These are phyloP conservation scores for Ensete ventricosum DNA, from an alignment of 176 grass and related monocot genomes.

Conservation along the genomic window DNA sequence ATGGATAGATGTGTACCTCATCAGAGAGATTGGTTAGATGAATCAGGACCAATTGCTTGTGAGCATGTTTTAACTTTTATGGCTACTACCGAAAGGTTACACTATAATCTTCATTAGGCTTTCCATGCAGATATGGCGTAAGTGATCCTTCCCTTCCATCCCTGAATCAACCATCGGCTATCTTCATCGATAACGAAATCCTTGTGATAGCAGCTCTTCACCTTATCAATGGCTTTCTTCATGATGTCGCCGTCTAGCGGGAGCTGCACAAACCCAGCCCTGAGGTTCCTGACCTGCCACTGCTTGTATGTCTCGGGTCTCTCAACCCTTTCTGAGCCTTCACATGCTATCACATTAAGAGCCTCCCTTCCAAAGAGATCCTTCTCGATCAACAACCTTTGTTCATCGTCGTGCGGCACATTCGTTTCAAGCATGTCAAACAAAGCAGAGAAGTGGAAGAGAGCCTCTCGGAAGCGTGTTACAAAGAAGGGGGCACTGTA, in stretches of 20 bases:
- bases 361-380: conserved; percentile 14
- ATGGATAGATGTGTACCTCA: not conserved
- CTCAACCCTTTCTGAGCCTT: conserved; percentile 12
- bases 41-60: not conserved
- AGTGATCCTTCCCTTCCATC: conserved; percentile 18
- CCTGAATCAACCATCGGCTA: conserved; percentile 12
- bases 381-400: conserved; percentile 9
- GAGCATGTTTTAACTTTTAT: not conserved
- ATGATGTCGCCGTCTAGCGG: not conserved
- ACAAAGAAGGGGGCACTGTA: conserved; percentile 43
- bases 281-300: conserved; percentile 17
- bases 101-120: not conserved
- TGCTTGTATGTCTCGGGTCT: conserved; percentile 15
- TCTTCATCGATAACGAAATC: conserved; percentile 16
- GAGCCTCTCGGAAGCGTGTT: conserved; percentile 36
- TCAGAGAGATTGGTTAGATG: not conserved
- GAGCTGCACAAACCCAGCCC: conserved; percentile 6
- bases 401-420: conserved; percentile 28
- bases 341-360: conserved; percentile 16
- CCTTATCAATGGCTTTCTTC: conserved; percentile 8
- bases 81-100: not conserved
- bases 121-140: conserved; percentile 14
- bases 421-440: conserved; percentile 54
- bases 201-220: conserved; percentile 2
- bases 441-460: conserved; percentile 36